Evolutionary conservation across 2,329 filamentous ascomycete species (phyloP).

Genomic region (Alternaria gaisen): DNA sequence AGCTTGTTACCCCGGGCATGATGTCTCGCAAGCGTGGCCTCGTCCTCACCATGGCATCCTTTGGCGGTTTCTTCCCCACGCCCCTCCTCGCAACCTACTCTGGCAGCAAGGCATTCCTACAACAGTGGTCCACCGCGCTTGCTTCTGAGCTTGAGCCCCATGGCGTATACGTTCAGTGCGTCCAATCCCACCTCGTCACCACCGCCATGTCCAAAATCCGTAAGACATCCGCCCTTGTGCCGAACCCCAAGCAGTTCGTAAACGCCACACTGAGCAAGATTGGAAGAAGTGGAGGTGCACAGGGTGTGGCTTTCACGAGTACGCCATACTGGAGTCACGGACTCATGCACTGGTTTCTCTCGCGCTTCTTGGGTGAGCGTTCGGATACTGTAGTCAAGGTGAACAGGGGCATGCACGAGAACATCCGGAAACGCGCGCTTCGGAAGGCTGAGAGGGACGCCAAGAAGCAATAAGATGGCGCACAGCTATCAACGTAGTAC

Average conservation of each 20-base stretch:
- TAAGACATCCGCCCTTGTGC: constrained; percentile 78
- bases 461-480: constrained; percentile 64
- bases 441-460: constrained; percentile 84
- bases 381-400: constrained; percentile 65
- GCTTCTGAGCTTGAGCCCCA: constrained; percentile 81
- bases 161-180: constrained; percentile 88
- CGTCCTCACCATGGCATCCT: constrained; percentile 96
- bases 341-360: constrained; percentile 83
- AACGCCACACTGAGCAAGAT: constrained; percentile 80
- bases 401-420: constrained; percentile 78
- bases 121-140: constrained; percentile 91
- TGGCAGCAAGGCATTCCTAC: constrained; percentile 96
- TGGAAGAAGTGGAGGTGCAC: constrained; percentile 77
- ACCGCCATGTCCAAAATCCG: constrained; percentile 98
- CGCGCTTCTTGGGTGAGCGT: constrained; percentile 67
- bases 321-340: constrained; percentile 95
- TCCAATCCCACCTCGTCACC: constrained; percentile 91
- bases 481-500: not conserved
- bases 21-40: constrained; percentile 83
- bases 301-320: constrained; percentile 81
- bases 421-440: constrained; percentile 82
- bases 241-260: constrained; percentile 84
- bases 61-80: constrained; percentile 90
- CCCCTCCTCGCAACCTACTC: constrained; percentile 95
- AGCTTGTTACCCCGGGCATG: constrained; percentile 85